Evolutionary conservation across 2,329 filamentous ascomycete species (phyloP), one percentile per base, ranked within the genome.

Genomic region (Cladorrhinum sp.): DNA sequence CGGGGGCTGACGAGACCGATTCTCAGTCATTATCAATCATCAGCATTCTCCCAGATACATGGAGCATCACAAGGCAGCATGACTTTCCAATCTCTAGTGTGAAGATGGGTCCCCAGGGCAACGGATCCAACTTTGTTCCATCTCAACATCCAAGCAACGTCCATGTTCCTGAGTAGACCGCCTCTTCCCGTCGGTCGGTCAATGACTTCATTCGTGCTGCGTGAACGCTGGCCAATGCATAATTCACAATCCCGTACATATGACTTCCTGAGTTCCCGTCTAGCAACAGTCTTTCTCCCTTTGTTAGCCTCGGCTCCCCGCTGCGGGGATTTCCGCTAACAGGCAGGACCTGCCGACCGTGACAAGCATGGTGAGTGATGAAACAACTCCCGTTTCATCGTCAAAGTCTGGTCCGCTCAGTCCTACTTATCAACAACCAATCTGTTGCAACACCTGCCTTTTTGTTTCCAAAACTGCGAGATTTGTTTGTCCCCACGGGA

Each of bases 371-470:
- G 57, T 61, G 51, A 58, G 65, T 59, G 61, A 62, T 68, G 67
- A 69, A 69, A 69, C 67, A 59, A 54, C 48, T 57, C 48, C 59
- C 60, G 67, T 69, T 69, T 69, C 67, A 69, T 62, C 56, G 56
- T 53, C 65, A 18, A 55, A 42, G 46, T 53, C 48, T 42, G 55
- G 59, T 48, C 53, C 58, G 56, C 53, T 21, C 18, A 28, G 49
- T 57, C 54, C 55, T 57, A 54, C 59, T 14, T 52, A 51, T 55
- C 26, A 39, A 26, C 46, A 28, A 16, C 46, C 33, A 52, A 23
- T n/a, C 23, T 12, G n/a, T 26, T 14, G 10, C 24, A 51, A 59
- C 62, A 26, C 53, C 53, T 33, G 21, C 50, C 28, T 52, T 55
- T 54, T 16, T 52, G 54, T 61, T 61, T 53, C 59, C 59, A 9